Conservation (phyloP, 495 filamentous ascomycete species). For the Rhizodiscina lignyota region DNA sequence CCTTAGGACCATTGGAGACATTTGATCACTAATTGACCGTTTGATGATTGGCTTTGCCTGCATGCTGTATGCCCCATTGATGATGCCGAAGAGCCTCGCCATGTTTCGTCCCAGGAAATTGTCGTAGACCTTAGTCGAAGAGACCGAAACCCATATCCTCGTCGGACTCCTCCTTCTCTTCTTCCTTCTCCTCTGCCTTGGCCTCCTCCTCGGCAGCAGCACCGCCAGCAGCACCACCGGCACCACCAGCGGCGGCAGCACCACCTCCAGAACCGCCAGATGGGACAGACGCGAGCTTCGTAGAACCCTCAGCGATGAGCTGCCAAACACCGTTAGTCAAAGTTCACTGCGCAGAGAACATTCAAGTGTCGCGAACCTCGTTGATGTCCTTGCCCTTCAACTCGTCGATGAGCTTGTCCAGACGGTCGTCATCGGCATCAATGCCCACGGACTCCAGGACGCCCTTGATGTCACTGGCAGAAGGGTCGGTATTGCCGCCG, state of each 20-base stretch:
- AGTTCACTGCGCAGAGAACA: neutral
- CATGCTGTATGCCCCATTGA: too few species aligned
- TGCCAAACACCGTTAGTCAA: constrained; percentile 21
- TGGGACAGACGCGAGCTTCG: constrained; percentile 95
- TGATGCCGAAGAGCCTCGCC: too few species aligned
- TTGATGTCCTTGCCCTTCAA: constrained; percentile 96
- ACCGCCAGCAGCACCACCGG: constrained; percentile 48
- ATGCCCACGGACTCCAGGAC: constrained; percentile 93
- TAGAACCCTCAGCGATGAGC: constrained; percentile 80
- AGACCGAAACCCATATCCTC: constrained; percentile 99
- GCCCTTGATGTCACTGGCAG: constrained; percentile 69
- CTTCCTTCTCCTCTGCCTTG: constrained; percentile 57
- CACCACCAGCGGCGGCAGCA: constrained; percentile 44
- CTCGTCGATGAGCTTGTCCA: constrained; percentile 71
- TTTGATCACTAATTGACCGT: too few species aligned
- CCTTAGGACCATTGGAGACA: too few species aligned
- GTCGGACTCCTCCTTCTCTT: constrained; percentile 83
- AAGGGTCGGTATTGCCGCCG: constrained; percentile 82
- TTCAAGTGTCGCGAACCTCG: constrained; percentile 40
- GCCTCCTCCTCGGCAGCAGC: constrained; percentile 53
- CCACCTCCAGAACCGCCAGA: constrained; percentile 67
- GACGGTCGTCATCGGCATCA: constrained; percentile 79
- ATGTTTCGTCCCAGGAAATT: too few species aligned
- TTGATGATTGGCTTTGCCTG: too few species aligned
- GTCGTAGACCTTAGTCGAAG: constrained; percentile 57